These are phyloP conservation scores for Rhynchospora pubera DNA, from an alignment of 176 grass and related monocot genomes.

Conservation along the genomic window DNA sequence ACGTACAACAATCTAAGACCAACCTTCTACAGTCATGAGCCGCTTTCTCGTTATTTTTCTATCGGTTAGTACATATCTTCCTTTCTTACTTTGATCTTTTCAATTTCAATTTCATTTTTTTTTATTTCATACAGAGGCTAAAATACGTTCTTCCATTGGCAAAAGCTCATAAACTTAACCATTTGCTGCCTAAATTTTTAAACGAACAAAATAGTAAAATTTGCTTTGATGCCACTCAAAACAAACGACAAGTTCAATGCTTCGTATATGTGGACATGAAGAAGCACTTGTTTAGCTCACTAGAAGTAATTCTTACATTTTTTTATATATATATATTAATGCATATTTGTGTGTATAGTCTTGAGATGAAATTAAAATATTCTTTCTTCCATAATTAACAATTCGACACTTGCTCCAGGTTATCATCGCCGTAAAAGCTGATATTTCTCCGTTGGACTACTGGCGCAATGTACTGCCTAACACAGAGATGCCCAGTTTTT, in stretches of 20 bases:
- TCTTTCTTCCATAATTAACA: neutral
- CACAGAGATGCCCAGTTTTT: conserved; percentile 6
- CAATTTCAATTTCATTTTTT: neutral
- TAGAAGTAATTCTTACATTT: too few relatives aligned
- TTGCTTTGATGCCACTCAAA: too few relatives aligned
- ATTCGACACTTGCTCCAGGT: neutral
- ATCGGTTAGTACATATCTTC: neutral
- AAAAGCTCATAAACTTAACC: neutral
- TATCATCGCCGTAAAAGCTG: neutral
- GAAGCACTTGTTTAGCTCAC: too few relatives aligned
- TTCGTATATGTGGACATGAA: too few relatives aligned
- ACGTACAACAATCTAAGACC: neutral
- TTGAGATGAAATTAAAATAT: too few relatives aligned
- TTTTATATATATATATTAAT: too few relatives aligned
- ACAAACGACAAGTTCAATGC: too few relatives aligned
- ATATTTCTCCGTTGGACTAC: neutral
- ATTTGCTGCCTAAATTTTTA: neutral
- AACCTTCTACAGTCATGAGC: neutral
- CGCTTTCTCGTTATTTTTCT: neutral
- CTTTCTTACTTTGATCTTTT: neutral
- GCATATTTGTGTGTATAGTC: too few relatives aligned
- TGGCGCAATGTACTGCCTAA: conserved; percentile 12
- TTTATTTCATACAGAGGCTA: neutral
- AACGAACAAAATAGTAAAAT: neutral
- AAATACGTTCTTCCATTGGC: neutral